These are phyloP conservation scores for Nicotiana tomentosiformis DNA, from an alignment of 257 asterid species.

Conservation along the genomic window DNA sequence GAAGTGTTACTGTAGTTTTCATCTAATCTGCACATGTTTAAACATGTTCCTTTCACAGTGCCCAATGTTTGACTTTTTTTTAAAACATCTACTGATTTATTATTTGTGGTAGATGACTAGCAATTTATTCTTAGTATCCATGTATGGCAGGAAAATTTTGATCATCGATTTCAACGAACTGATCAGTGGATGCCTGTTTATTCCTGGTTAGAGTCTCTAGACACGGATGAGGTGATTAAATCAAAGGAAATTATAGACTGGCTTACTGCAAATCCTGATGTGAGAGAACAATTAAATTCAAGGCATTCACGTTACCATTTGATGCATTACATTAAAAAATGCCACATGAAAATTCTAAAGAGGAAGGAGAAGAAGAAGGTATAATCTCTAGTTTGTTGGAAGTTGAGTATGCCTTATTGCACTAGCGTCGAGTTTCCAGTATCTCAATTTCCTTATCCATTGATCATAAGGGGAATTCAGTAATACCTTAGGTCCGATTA, in stretches of 20 bases:
- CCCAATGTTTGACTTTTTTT: too few relatives aligned
- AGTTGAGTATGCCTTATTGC: slow-evolving; percentile 2
- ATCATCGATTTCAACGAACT: slow-evolving; percentile 39
- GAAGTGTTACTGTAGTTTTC: too few relatives aligned
- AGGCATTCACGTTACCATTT: slow-evolving; percentile 91
- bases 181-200: too few relatives aligned
- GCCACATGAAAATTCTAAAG: slow-evolving; percentile 86
- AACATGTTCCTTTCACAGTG: too few relatives aligned
- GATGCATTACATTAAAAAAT: slow-evolving; percentile 90
- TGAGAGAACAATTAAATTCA: slow-evolving; percentile 54
- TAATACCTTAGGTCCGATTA: neutral
- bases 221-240: too few relatives aligned
- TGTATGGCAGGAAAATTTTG: slow-evolving; percentile 6
- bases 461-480: neutral
- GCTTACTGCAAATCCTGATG: too few relatives aligned
- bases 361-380: slow-evolving; percentile 72
- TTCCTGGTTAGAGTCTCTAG: too few relatives aligned
- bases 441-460: neutral
- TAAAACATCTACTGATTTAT: too few relatives aligned
- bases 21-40: too few relatives aligned
- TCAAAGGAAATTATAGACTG: too few relatives aligned
- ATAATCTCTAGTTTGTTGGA: neutral
- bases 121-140: too few relatives aligned
- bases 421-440: neutral
- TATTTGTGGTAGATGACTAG: too few relatives aligned